Percentiles rank a stretch among this genome's conserved stretches.
Evolutionary conservation across 176 grass and related monocot genomes (phyloP).

Genomic region (Chrysopogon serrulatus): DNA sequence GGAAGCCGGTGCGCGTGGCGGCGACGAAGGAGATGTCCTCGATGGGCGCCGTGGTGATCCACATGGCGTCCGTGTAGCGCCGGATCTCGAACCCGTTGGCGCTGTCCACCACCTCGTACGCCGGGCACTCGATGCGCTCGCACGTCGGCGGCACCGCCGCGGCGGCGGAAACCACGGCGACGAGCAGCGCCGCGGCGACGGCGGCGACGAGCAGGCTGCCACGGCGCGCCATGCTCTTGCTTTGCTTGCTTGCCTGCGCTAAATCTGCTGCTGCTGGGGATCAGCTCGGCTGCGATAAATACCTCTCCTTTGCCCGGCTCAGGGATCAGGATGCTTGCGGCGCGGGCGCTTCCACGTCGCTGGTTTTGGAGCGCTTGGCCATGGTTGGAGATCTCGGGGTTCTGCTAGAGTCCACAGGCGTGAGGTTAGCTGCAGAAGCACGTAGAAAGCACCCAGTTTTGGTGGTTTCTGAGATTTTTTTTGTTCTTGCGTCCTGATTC

Average conservation of each 20-base stretch:
- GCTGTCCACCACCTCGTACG: slow-evolving; percentile 77
- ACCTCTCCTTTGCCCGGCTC: background rate
- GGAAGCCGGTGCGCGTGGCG: slow-evolving; percentile 74
- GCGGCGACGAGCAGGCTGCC: background rate
- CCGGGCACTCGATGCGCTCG: slow-evolving; percentile 94
- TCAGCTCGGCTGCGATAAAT: slow-evolving; percentile 17
- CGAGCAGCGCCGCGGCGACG: background rate
- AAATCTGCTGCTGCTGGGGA: background rate
- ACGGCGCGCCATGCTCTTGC: slow-evolving; percentile 27
- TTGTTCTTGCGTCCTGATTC: background rate
- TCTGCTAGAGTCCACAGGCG: background rate
- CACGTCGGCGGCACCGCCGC: slow-evolving; percentile 62
- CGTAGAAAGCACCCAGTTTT: background rate
- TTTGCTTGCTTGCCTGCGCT: background rate
- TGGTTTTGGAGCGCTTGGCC: slow-evolving; percentile 22
- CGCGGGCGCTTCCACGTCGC: slow-evolving; percentile 46
- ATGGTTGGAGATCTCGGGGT: background rate
- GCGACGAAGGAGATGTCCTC: slow-evolving; percentile 92
- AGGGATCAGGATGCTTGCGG: slow-evolving; percentile 3
- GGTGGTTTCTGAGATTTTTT: slow-evolving; percentile 7
- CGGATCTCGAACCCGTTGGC: slow-evolving; percentile 96
- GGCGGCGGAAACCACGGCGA: background rate
- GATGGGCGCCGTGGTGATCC: slow-evolving; percentile 70
- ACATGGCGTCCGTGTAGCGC: slow-evolving; percentile 60
- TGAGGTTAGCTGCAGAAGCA: background rate